Base-by-base conservation (phyloP, 208 protist species). In the Strigomonas culicis region DNA sequence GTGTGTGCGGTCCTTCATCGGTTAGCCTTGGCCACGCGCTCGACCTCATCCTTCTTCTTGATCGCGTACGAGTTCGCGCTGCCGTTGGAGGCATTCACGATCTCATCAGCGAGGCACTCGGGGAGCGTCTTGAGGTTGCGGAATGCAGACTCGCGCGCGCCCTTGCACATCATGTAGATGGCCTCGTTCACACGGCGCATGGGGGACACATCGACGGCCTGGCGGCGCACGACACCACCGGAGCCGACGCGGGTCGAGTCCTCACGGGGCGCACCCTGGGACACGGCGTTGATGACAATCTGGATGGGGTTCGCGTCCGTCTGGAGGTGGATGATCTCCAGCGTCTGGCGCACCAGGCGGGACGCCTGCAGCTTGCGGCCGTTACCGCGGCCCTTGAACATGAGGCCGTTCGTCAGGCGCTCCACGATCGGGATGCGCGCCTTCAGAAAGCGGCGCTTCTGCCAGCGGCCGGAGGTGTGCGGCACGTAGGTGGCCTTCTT, bases 1-100 rank as follows among this genome's bases (percentile, higher is more conserved):
- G 51, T 19, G 68, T 4, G 51, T 34, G 44, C 1, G 34, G 52
- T 17, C 31, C 30, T 47, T 99, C 99, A 99, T 75, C 99, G 93
- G 96, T 99, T 99, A 68, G 97, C 96, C 94, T 99, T 99, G 83
- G 99, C 98, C 63, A 99, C 98, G 91, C 99, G 98, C 94, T 99
- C 99, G 63, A 99, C 95, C 89, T 99, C 98, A 90, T 99, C 98
- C 93, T 99, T 99, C 98, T 99, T 99, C 88, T 99, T 99, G 77
- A 99, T 99, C 68, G 99, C 98, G 74, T 98, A 99, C 22, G 94
- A 99, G 88, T 99, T 99, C 67, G 97, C 97, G 56, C 97, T 98
- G 31, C 89, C 93, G 84, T 99, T 99, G 61, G 98, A 90, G 67
- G 97, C 98, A 79, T 99, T 99, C 72, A 99, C 98, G 69, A 99